Evolutionary conservation across 306 rosid species (phyloP).

Genomic region (Citrullus colocynthis): DNA sequence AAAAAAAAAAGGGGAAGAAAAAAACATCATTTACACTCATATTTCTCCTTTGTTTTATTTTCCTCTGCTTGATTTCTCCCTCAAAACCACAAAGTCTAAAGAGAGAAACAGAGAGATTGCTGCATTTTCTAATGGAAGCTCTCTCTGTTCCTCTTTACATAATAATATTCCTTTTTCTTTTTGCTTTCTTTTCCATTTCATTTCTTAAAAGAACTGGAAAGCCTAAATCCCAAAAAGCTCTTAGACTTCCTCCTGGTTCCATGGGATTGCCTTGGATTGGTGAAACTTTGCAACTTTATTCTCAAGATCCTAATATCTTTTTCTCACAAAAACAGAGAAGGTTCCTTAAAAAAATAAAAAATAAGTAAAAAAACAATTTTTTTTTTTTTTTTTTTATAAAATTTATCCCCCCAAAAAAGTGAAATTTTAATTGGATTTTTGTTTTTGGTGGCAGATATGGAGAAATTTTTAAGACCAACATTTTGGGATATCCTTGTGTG

Average conservation of each 20-base stretch:
- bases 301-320: constrained; percentile 64
- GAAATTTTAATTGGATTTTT: background rate
- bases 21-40: background rate
- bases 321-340: constrained; percentile 64
- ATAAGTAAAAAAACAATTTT: too few species aligned
- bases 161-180: constrained; percentile 28
- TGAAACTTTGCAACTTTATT: constrained; percentile 73
- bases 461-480: constrained; percentile 62
- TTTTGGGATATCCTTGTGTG: constrained; percentile 72
- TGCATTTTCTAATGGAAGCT: constrained; percentile 41
- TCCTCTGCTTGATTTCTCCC: background rate
- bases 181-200: constrained; percentile 17
- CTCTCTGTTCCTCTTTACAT: constrained; percentile 10
- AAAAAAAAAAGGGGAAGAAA: background rate
- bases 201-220: constrained; percentile 15
- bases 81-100: background rate
- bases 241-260: constrained; percentile 79
- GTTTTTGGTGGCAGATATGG: constrained; percentile 41
- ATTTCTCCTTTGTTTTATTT: background rate
- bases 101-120: constrained; percentile 4
- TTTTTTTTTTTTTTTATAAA: too few species aligned
- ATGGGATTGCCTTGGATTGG: constrained; percentile 83
- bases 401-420: background rate
- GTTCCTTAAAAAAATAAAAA: constrained; percentile 9
- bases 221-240: background rate